Conservation (phyloP, 1,284 basidiomycete species). For the Ustilago lituana region DNA sequence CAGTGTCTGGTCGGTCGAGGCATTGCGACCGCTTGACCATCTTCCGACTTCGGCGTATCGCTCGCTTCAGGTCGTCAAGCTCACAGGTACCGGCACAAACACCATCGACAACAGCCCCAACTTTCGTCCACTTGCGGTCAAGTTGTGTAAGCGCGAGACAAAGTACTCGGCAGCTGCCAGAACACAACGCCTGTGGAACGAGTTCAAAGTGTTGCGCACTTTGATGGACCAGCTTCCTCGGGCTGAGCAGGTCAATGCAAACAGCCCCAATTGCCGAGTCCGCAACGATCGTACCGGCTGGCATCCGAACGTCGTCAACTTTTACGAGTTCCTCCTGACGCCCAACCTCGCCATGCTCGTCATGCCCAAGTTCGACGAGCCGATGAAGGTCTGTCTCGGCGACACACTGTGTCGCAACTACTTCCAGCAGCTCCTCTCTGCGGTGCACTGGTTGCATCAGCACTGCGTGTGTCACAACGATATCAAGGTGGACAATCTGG, state of each 20-base stretch:
- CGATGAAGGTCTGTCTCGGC: slow-evolving; percentile 56
- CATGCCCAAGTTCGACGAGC: slow-evolving; percentile 58
- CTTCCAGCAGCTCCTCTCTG: slow-evolving; percentile 51
- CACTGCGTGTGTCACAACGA: slow-evolving; percentile 55
- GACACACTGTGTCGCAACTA: slow-evolving; percentile 44
- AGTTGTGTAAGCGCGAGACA: slow-evolving; percentile 48
- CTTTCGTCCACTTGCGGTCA: slow-evolving; percentile 48
- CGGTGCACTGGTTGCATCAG: slow-evolving; percentile 56
- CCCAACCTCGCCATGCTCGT: slow-evolving; percentile 48
- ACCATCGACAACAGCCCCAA: slow-evolving; percentile 28
- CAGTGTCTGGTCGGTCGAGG: slow-evolving; percentile 38
- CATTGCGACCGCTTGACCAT: slow-evolving; percentile 33
- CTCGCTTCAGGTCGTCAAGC: slow-evolving; percentile 28
- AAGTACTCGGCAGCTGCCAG: slow-evolving; percentile 40
- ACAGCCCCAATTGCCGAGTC: slow-evolving; percentile 35
- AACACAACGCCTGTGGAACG: slow-evolving; percentile 56
- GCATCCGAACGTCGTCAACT: slow-evolving; percentile 52
- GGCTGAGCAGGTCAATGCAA: slow-evolving; percentile 30
- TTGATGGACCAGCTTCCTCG: slow-evolving; percentile 38
- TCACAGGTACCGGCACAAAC: slow-evolving; percentile 27
- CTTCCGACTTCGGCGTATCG: slow-evolving; percentile 38
- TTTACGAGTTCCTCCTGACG: slow-evolving; percentile 53
- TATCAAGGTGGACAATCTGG: slow-evolving; percentile 59
- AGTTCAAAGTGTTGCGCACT: slow-evolving; percentile 55
- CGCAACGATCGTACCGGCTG: slow-evolving; percentile 41